These are phyloP conservation scores for Pleurotus djamor DNA, from an alignment of 768 basidiomycete species.

Conservation along the genomic window DNA sequence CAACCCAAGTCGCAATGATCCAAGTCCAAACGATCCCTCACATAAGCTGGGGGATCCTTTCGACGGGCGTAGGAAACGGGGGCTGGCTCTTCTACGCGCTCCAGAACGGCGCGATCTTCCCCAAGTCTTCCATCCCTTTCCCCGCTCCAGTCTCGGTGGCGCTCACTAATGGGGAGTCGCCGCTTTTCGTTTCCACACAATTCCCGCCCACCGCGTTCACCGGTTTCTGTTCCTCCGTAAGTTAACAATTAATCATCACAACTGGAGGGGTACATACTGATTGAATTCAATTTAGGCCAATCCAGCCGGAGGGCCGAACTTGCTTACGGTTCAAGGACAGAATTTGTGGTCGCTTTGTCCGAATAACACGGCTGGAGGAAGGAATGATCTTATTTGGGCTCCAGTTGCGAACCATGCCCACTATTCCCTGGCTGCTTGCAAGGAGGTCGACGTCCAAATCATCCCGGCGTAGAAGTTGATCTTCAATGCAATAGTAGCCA, in stretches of 20 bases:
- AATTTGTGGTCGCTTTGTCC: slow-evolving; percentile 23
- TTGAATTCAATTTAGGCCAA: slow-evolving; percentile 2
- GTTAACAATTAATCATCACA: slow-evolving; percentile 6
- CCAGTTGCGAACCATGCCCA: slow-evolving; percentile 21
- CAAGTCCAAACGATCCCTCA: not conserved
- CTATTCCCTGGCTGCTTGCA: slow-evolving; percentile 15
- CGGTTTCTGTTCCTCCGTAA: slow-evolving; percentile 36
- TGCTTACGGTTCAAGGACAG: slow-evolving; percentile 32
- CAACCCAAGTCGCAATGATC: not conserved
- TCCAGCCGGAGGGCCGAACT: slow-evolving; percentile 21
- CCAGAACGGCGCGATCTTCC: not conserved
- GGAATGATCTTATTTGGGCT: slow-evolving; percentile 24
- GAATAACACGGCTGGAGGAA: slow-evolving; percentile 17
- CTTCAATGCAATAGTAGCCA: no score
- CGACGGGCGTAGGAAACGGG: not conserved
- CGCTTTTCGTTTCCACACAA: slow-evolving; percentile 38
- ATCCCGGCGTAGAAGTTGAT: not conserved
- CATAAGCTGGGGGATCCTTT: not conserved
- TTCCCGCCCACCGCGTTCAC: slow-evolving; percentile 39
- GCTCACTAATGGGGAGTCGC: slow-evolving; percentile 36
- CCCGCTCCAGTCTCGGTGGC: slow-evolving; percentile 35
- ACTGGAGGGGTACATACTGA: not conserved
- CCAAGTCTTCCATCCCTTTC: slow-evolving; percentile 22
- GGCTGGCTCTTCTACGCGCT: not conserved
- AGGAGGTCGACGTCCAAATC: slow-evolving; percentile 11